Evolutionary conservation across 768 basidiomycete species (phyloP).

Genomic region (Pleurotus citrinopileatus): DNA sequence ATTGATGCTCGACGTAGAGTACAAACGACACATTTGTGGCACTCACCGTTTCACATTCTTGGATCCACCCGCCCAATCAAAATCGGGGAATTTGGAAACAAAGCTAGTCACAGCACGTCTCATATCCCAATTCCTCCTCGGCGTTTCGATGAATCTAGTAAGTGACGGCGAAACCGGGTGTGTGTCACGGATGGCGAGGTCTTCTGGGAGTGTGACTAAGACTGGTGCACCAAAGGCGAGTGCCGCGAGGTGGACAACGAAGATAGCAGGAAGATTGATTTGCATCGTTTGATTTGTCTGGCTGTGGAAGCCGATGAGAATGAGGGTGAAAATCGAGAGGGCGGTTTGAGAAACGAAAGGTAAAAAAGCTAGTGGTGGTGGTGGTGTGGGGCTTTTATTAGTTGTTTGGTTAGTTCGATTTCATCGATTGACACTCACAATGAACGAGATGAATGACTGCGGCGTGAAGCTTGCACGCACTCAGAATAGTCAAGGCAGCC

Average conservation of each 20-base stretch:
- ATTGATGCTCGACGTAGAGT: neutral
- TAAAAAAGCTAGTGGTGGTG: neutral
- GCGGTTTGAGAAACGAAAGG: too few relatives aligned
- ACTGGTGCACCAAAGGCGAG: neutral
- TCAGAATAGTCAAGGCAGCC: neutral
- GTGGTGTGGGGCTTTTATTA: neutral
- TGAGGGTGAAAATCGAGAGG: too few relatives aligned
- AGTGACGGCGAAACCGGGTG: neutral
- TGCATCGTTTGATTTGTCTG: too few relatives aligned
- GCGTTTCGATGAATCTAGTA: neutral
- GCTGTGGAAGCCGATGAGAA: too few relatives aligned
- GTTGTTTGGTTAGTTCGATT: neutral
- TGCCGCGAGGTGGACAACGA: neutral
- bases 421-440: neutral
- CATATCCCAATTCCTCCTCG: neutral
- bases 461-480: neutral
- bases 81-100: neutral
- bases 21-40: neutral
- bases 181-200: neutral
- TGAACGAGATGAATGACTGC: neutral
- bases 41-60: neutral
- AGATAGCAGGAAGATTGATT: too few relatives aligned
- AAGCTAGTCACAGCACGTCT: neutral
- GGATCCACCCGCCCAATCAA: neutral
- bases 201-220: neutral